Evolutionary conservation across 345 rosid species (phyloP), one percentile per base, ranked within the genome.

Genomic region (Turritis glabra): DNA sequence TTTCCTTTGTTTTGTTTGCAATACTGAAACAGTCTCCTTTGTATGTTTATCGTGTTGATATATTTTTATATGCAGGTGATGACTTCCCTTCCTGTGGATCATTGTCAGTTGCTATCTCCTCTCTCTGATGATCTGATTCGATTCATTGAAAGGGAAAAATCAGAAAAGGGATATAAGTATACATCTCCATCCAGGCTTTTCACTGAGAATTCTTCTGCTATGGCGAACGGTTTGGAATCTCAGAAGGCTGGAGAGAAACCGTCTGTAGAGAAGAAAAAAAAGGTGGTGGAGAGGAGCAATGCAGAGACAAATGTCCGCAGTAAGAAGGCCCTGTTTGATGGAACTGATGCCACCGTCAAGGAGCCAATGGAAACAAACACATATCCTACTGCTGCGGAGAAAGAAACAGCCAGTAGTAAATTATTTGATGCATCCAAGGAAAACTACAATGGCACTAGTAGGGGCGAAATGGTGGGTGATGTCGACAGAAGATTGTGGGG

Each of bases 51-150:
- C 29, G 47, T 80, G 67, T 46, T 79, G 72, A 72, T 87, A 55
- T 63, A 54, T 66, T 80, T 48, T 79, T 72, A 56, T 68, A 61
- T 73, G 70, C 93, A 95, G 99, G 75, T 81, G 21, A 95, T 95
- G 97, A 89, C 96, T 69, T 85, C 89, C 61, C 79, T 80, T 73
- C 89, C 89, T 26, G 73, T 82, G 76, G 84, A 25, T 56, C 94
- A 78, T 67, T 73, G 37, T 30, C 69, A 71, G 43, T 59, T 90
- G 64, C 81, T 92, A 68, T 95, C 99, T 15, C 99, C 99, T 69
- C 98, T 95, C 40, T 71, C 86, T 51, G 81, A 72, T 50, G 73
- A 67, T 88, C 88, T 71, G 80, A 81, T 85, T 66, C 86, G 30
- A 5, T 46, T 77, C 68, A 74, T 22, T 53, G 87, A 83, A 77